phyloP scores from a whole-genome alignment of 192 early-diverging fungal genomes.

The Coemansia sp. region DNA sequence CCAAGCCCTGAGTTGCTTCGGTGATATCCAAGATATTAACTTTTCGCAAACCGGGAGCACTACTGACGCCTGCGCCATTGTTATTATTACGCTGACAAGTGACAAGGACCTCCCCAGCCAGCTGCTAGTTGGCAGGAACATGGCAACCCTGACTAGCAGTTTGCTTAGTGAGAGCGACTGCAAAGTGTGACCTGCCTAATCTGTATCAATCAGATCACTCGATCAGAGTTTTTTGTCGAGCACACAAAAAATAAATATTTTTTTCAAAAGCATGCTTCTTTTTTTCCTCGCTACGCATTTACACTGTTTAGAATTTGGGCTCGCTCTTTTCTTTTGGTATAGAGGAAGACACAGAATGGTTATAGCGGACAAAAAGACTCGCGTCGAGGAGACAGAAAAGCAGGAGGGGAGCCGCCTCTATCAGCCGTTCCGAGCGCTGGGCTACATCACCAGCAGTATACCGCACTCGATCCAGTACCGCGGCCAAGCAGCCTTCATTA shows the following conservation, averaged over 20 bases:
- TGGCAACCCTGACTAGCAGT: not conserved
- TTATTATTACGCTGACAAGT: not conserved
- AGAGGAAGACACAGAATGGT: slow-evolving; percentile 5
- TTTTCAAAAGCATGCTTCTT: not conserved
- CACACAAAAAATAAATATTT: not conserved
- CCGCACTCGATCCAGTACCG: slow-evolving; percentile 77
- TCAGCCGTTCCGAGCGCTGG: slow-evolving; percentile 87
- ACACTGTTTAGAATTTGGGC: not conserved
- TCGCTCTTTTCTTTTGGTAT: not conserved
- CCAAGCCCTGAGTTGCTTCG: not conserved
- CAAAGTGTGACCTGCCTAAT: not conserved
- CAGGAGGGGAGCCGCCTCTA: slow-evolving; percentile 59
- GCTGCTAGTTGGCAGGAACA: not conserved
- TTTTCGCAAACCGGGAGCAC: not conserved
- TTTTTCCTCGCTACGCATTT: not conserved
- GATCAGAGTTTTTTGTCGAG: not conserved
- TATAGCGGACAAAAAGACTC: slow-evolving; percentile 31
- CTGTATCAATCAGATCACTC: not conserved
- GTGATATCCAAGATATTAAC: not conserved
- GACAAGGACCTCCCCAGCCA: not conserved
- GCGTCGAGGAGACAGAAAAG: not conserved
- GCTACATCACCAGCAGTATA: slow-evolving; percentile 81
- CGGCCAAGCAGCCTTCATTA: slow-evolving; percentile 75
- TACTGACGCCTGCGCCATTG: not conserved
- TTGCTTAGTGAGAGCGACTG: not conserved